A percentile compares a stretch with the other conserved stretches of the same genome.
phyloP scores from a whole-genome alignment of 441 rosid genomes.

The Euphorbia corollata region DNA sequence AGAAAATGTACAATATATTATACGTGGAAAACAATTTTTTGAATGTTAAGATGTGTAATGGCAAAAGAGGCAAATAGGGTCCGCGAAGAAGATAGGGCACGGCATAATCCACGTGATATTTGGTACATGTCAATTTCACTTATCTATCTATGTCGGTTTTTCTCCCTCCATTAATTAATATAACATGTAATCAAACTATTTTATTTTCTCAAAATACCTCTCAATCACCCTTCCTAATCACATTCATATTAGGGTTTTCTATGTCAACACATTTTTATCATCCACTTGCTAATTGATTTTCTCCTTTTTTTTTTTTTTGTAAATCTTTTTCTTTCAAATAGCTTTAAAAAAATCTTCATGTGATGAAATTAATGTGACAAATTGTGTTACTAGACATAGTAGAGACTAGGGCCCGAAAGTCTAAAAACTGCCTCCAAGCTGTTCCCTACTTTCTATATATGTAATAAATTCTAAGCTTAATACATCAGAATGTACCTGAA shows the following conservation, averaged over 20 bases:
- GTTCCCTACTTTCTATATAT: constrained; percentile 16
- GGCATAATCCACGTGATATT: constrained; percentile 39
- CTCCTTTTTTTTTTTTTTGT: too few species aligned
- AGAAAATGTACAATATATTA: too few species aligned
- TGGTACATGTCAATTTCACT: background rate
- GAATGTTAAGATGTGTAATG: too few species aligned
- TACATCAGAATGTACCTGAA: too few species aligned
- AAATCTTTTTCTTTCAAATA: too few species aligned
- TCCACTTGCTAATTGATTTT: background rate
- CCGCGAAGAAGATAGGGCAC: constrained; percentile 24
- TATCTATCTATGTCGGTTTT: too few species aligned
- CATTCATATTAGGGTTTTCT: background rate
- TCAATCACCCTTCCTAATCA: too few species aligned
- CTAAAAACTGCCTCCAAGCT: constrained; percentile 16
- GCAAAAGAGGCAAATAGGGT: constrained; percentile 28
- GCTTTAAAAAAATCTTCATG: too few species aligned
- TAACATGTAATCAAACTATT: too few species aligned
- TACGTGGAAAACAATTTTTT: too few species aligned
- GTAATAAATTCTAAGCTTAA: background rate
- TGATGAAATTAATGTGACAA: background rate
- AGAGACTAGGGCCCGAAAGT: constrained; percentile 23
- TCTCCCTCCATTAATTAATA: too few species aligned
- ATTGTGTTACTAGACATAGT: background rate
- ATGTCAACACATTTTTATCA: background rate
- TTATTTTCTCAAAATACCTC: too few species aligned